Conservation (phyloP, 768 basidiomycete species). For the Termitomyces titanicus region DNA sequence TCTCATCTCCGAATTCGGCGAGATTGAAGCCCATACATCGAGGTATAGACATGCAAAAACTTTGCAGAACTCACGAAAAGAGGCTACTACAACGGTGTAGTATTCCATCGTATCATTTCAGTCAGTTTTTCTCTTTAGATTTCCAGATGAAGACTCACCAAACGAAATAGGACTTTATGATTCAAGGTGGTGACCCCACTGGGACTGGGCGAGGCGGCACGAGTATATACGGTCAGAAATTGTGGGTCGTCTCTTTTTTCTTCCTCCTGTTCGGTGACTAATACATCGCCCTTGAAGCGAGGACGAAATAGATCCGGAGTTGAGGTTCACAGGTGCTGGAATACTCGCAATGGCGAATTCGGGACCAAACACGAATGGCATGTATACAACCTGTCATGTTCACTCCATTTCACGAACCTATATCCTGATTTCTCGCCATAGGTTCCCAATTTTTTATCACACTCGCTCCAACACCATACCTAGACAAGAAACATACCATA, state of each 20-base stretch:
- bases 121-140: constrained; percentile 36
- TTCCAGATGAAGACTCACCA: background rate
- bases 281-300: constrained; percentile 42
- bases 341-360: constrained; percentile 98
- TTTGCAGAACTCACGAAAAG: constrained; percentile 87
- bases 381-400: constrained; percentile 46
- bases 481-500: constrained; percentile 85
- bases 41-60: constrained; percentile 84
- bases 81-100: constrained; percentile 88
- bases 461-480: constrained; percentile 75
- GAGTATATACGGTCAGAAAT: constrained; percentile 86
- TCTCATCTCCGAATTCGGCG: constrained; percentile 1
- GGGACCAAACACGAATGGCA: constrained; percentile 88
- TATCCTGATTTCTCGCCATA: constrained; percentile 24
- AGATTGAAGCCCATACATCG: constrained; percentile 16
- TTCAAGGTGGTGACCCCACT: constrained; percentile 93
- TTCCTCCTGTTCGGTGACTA: background rate
- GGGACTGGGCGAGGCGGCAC: constrained; percentile 92
- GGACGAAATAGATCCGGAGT: constrained; percentile 87
- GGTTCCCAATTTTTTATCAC: constrained; percentile 97
- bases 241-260: constrained; percentile 43
- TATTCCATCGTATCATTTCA: constrained; percentile 90
- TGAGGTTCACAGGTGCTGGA: constrained; percentile 94
- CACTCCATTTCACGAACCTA: constrained; percentile 33
- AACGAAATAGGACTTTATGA: constrained; percentile 82